A percentile compares a stretch with the other conserved stretches of the same genome.
phyloP scores from a whole-genome alignment of 2,329 filamentous ascomycete genomes.

The Tothia fuscella region DNA sequence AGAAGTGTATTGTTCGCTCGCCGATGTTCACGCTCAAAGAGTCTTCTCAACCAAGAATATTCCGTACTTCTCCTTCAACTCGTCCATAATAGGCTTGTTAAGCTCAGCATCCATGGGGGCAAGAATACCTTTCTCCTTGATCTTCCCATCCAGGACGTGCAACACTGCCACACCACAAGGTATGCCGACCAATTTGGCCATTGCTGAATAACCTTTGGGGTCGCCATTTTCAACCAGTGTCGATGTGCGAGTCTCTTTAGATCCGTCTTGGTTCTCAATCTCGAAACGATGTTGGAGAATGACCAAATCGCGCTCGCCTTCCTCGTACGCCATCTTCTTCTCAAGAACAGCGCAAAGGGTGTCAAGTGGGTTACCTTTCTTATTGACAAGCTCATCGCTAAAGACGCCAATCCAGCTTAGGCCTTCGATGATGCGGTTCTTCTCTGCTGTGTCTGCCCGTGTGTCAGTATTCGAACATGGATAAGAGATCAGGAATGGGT shows the following conservation, averaged over 20 bases:
- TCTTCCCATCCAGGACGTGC: constrained; percentile 62
- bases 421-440: constrained; percentile 56
- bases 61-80: constrained; percentile 65
- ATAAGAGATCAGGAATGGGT: not conserved
- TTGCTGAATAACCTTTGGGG: constrained; percentile 66
- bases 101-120: constrained; percentile 65
- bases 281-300: constrained; percentile 72
- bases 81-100: constrained; percentile 61
- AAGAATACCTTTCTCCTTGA: constrained; percentile 60
- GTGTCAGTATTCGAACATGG: not conserved
- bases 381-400: constrained; percentile 55
- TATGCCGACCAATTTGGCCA: constrained; percentile 73
- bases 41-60: constrained; percentile 63
- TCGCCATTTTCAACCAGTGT: constrained; percentile 77
- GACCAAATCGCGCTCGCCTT: constrained; percentile 74
- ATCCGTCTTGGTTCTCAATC: constrained; percentile 72
- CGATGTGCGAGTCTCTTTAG: constrained; percentile 62
- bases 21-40: too few species aligned
- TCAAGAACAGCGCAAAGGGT: constrained; percentile 83
- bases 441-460: constrained; percentile 47
- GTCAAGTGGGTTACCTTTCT: constrained; percentile 70
- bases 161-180: constrained; percentile 60
- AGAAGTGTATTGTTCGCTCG: too few species aligned
- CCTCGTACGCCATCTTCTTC: constrained; percentile 80
- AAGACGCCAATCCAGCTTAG: constrained; percentile 62